Evolutionary conservation across 768 basidiomycete genomes (phyloP), one percentile per base, ranked within the genome.

Genomic region (Infundibulicybe gibba): DNA sequence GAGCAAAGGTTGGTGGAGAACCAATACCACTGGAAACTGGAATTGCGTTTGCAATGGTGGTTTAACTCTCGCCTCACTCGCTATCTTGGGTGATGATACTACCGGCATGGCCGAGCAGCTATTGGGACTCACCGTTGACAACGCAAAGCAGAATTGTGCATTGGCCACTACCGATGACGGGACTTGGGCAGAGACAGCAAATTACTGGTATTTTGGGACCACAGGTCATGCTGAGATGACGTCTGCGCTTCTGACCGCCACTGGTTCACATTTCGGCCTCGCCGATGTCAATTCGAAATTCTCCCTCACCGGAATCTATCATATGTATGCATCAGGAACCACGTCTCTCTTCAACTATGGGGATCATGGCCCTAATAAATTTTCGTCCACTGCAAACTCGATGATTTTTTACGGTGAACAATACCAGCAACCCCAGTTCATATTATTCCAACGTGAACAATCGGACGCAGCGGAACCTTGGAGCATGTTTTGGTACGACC

Each of bases 1-100:
- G 38, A 51, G 60, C 21, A 75, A 70, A 43, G 85, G 85, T 41
- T 97, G 94, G 94, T 97, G 94, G 94, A 76, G 66, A 43, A 74
- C 54, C 43, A 76, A 71, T 51, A 78, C 79, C 40, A 76, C 75
- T 50, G 95, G 95, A 15, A 99, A 98, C 74, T 99, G 97, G 97
- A 99, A 99, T 64, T 97, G 95, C 63, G 90, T 92, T 47, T 93
- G 87, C 72, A 98, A 97, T 63, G 79, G 81, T 40, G 97, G 97
- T 48, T 70, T 98, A 51, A 92, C 88, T 15, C 63, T 97, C 61
- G 97, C 78, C 40, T 80, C 97, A 1, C 83, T 99, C 48, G 94
- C 97, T 31, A 93, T 99, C 58, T 69, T 93, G 12, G 84, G 77
- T 30, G 90, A 94, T 54, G 86, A 95, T 55, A 79, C 76, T 12